Percentiles rank a stretch among this genome's conserved stretches.
phyloP scores from a whole-genome alignment of 1,284 basidiomycete genomes.

The Prillingera fragicola region DNA sequence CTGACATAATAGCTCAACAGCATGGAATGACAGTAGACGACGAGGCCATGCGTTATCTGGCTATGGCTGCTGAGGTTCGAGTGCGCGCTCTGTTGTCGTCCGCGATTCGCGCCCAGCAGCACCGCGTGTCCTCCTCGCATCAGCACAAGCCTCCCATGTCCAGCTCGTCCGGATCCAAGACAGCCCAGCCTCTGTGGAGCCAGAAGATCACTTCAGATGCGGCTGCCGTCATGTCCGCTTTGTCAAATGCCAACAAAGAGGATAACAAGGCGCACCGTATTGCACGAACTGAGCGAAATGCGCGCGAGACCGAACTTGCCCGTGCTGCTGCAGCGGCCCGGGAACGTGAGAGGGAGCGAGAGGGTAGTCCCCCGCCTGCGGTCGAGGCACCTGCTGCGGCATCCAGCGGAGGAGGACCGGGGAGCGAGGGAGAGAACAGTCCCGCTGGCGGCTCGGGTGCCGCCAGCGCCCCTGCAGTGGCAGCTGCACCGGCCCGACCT shows the following conservation, averaged over 20 bases:
- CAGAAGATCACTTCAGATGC: constrained; percentile 31
- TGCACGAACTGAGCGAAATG: constrained; percentile 36
- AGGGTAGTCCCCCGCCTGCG: background rate
- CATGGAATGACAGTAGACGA: constrained; percentile 34
- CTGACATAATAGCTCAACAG: constrained; percentile 21
- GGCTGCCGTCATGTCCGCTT: constrained; percentile 27
- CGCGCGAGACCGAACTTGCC: constrained; percentile 34
- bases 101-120: constrained; percentile 35
- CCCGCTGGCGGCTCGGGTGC: background rate
- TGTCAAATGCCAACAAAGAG: constrained; percentile 33
- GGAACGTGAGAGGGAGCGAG: constrained; percentile 12
- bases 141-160: constrained; percentile 27
- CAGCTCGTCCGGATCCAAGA: background rate
- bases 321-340: constrained; percentile 18
- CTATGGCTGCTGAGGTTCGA: constrained; percentile 38
- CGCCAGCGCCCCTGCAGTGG: too few relatives aligned
- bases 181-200: constrained; percentile 31
- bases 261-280: constrained; percentile 37
- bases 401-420: background rate
- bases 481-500: too few relatives aligned
- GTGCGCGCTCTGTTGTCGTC: constrained; percentile 30
- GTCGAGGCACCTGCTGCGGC: background rate
- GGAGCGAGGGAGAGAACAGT: background rate
- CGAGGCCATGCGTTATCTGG: constrained; percentile 36
- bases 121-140: constrained; percentile 40